Conservation (phyloP, 805 yeast genomes). For the Metschnikowia rubicola region DNA sequence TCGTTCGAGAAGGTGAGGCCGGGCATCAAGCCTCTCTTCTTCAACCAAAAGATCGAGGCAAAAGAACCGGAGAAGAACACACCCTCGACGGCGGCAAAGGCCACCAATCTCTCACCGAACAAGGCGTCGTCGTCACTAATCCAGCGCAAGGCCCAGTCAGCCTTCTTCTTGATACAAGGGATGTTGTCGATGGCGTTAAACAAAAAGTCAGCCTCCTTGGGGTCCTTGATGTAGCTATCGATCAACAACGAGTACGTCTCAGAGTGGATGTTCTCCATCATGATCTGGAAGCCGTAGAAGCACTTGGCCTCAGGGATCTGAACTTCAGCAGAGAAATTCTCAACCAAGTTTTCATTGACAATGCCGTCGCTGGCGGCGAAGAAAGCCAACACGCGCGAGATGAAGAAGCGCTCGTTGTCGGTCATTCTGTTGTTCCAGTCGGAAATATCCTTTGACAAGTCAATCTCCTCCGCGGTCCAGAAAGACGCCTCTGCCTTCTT, state of each 20-base stretch:
- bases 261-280: constrained; percentile 99
- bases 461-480: constrained; percentile 99
- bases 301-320: constrained; percentile 97
- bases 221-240: constrained; percentile 94
- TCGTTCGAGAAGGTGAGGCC: constrained; percentile 98
- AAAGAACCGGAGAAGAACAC: constrained; percentile 97
- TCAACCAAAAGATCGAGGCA: constrained; percentile 97
- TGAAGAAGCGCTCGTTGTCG: constrained; percentile 88
- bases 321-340: constrained; percentile 95
- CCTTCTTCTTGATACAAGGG: constrained; percentile 95
- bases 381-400: constrained; percentile 92
- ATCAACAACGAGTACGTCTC: constrained; percentile 94
- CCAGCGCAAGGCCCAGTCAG: constrained; percentile 99
- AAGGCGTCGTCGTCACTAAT: constrained; percentile 82
- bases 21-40: constrained; percentile 98
- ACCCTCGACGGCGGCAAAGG: constrained; percentile 99
- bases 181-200: constrained; percentile 95
- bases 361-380: constrained; percentile 99
- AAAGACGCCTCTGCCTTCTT: constrained; percentile 99
- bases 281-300: constrained; percentile 98
- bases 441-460: constrained; percentile 81
- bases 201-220: constrained; percentile 84
- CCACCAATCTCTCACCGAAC: constrained; percentile 93
- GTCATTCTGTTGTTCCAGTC: constrained; percentile 92
- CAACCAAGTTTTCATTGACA: constrained; percentile 95